Conservation (phyloP, 2,329 filamentous ascomycete genomes). For the Alternaria brassicicola region DNA sequence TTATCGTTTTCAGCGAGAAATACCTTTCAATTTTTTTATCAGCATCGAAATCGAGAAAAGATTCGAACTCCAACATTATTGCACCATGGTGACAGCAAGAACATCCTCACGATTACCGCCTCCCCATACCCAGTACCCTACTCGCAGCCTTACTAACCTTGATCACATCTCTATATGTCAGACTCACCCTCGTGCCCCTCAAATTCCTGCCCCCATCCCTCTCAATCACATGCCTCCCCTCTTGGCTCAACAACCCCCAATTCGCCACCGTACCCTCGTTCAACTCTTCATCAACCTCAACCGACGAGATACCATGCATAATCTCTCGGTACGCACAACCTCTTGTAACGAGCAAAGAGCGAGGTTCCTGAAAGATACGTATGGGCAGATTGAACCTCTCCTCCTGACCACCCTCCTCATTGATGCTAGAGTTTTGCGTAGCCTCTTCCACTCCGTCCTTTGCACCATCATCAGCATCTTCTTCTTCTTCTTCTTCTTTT, state of each 20-base stretch:
- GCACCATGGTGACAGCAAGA: not conserved
- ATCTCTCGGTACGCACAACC: constrained; percentile 71
- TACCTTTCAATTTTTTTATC: not conserved
- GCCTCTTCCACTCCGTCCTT: not conserved
- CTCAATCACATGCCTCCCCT: constrained; percentile 40
- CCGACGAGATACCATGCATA: constrained; percentile 75
- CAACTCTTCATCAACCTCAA: constrained; percentile 69
- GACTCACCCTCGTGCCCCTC: constrained; percentile 69
- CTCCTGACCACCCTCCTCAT: not conserved
- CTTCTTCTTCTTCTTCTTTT: not conserved
- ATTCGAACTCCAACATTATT: not conserved
- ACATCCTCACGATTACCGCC: not conserved
- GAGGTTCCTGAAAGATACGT: constrained; percentile 79
- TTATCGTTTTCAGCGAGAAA: not conserved
- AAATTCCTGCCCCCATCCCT: constrained; percentile 60
- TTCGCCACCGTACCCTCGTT: constrained; percentile 66
- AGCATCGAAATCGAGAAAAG: too few species aligned
- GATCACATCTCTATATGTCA: constrained; percentile 87
- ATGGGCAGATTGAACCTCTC: constrained; percentile 32
- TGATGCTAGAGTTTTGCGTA: not conserved
- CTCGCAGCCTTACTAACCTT: constrained; percentile 42
- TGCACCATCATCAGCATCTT: too few species aligned
- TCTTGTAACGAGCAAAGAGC: constrained; percentile 77
- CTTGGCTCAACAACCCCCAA: constrained; percentile 68
- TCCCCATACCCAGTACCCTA: constrained; percentile 37